Base-by-base conservation (phyloP, 129 eudicot genomes). In the Cynara cardunculus region DNA sequence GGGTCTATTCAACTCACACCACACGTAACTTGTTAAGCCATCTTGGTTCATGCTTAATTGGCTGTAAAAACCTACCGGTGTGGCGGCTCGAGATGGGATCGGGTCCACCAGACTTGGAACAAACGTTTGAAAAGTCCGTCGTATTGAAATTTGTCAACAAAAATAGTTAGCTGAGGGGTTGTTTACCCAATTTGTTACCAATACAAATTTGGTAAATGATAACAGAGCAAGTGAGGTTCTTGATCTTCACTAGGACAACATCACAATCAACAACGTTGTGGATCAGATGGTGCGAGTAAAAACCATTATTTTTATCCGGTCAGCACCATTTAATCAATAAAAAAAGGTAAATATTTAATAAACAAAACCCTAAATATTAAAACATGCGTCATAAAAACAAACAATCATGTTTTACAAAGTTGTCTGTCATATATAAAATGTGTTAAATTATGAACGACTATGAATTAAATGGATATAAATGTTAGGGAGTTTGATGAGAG, bases 21-120 rank as follows among this genome's bases (percentile, higher is more conserved):
- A 81, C 79, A 81, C 46, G 78, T 71, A 80, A 80, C 61, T n/a
- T 2, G 73, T 69, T 69, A 9, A 18, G n/a, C 65, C 65, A 56
- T 56, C n/a, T 56, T 56, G 65, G 65, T 56, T 18, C 65, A n/a
- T 18, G 65, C 22, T 56, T n/a, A 18, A 7, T 56, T 4, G 65
- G 65, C 24, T 56, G 24, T 56, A 5, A 18, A 56, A 5, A 10
- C 0, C 7, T 18, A 18, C 2, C 0, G 2, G 24, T 56, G 65
- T 56, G 65, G 65, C 24, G 24, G 65, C 65, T 18, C 65, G 65
- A 56, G 24, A 18, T 19, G 24, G 22, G 24, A n/a, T 7, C 65
- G 24, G 65, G 65, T n/a, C 65, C 65, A 56, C 65, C n/a, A 24
- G 65, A 56, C 24, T 46, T 3, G 1, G n/a, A 46, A 13, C 59